phyloP scores from a whole-genome alignment of 441 rosid species.

The Gossypium lobatum region DNA sequence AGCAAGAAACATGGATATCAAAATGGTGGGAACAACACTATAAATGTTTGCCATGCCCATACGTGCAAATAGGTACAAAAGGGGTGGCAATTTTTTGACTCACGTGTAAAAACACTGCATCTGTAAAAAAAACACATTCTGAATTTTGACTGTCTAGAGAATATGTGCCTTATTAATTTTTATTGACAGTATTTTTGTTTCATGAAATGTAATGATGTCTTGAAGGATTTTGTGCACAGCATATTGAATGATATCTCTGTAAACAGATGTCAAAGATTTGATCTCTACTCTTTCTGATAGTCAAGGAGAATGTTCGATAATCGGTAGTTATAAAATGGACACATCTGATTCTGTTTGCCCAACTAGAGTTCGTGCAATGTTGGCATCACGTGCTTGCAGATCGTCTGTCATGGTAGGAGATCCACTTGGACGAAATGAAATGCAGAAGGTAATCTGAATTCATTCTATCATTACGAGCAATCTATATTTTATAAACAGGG shows the following conservation, averaged over 20 bases:
- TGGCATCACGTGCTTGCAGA: slow-evolving; percentile 90
- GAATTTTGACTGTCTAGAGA: neutral
- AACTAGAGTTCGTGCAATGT: slow-evolving; percentile 82
- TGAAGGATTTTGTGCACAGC: neutral
- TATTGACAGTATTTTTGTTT: neutral
- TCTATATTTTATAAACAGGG: neutral
- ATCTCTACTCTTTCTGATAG: slow-evolving; percentile 75
- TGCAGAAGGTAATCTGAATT: slow-evolving; percentile 67
- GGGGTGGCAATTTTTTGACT: neutral
- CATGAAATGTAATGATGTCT: neutral
- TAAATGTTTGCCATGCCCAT: neutral
- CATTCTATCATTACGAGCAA: neutral
- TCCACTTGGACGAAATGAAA: slow-evolving; percentile 74
- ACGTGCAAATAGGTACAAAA: neutral
- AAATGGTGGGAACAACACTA: neutral
- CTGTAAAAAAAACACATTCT: neutral
- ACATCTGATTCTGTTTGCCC: slow-evolving; percentile 80
- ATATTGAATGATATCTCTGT: slow-evolving; percentile 3
- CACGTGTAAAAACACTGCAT: neutral
- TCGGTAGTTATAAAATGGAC: slow-evolving; percentile 72
- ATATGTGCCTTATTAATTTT: neutral
- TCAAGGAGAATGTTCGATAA: slow-evolving; percentile 74
- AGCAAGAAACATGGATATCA: neutral
- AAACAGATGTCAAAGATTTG: slow-evolving; percentile 84
- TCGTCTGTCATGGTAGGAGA: slow-evolving; percentile 91